Evolutionary conservation across 257 asterid genomes (phyloP), one percentile per base, ranked within the genome.

Genomic region (Penstemon newberryi): DNA sequence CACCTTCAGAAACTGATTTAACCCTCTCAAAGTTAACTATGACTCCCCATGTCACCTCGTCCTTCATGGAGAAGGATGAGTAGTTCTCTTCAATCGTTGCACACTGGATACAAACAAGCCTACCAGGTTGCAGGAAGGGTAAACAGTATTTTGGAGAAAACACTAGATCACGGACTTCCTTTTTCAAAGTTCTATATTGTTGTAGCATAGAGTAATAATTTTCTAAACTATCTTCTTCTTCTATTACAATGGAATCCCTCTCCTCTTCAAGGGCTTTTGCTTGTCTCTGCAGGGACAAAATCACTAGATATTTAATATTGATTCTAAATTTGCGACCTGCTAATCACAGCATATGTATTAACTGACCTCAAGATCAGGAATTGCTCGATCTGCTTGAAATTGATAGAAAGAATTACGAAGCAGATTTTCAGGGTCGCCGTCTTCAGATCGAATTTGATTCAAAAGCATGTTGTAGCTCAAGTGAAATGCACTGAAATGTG

Each of bases 401-500:
- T 94, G 99, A 79, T 77, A 91, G 77, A 94, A 94, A 7, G 99
- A 94, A 66, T 94, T 91, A 36, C 96, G 95, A 38, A 94, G 95
- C 81, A 94, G 80, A 79, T 83, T 91, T 74, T 91, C 96, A 56
- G 99, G 96, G 82, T 91, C 88, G 54, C 89, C 97, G 72, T 91
- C 99, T 87, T 91, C 97, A 67, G 89, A 84, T 55, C 97, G 92
- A 67, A 91, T 78, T 84, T 94, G 99, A 86, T 94, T 94, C 75
- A 94, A 77, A 77, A 94, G 96, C 97, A 86, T 91, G 77, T 89
- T 91, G 87, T 91, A 94, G 87, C 93, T 94, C 42, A 94, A 86
- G 79, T 94, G 99, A 80, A 94, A 91, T 63, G 99, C 99, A 82
- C 99, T 94, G 96, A 67, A 85, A 45, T 54, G 67, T 13, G 49